Evolutionary conservation across 805 yeast species (phyloP).

Genomic region (Hanseniaspora guilliermondii): DNA sequence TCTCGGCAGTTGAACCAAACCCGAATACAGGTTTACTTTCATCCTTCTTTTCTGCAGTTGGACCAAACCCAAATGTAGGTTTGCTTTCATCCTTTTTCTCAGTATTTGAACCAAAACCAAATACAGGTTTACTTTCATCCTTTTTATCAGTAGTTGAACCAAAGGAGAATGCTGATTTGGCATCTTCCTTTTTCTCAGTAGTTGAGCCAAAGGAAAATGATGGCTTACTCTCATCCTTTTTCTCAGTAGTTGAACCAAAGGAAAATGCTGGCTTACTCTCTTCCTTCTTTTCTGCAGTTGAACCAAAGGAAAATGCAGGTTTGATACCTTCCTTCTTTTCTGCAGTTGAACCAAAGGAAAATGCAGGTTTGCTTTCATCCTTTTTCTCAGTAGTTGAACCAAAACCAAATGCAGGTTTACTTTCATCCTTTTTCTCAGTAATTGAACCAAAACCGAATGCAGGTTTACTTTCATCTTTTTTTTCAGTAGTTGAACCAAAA

Average conservation of each 20-base stretch:
- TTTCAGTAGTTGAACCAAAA: constrained; percentile 12
- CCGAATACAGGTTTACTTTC: constrained; percentile 10
- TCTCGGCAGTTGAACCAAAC: constrained; percentile 4
- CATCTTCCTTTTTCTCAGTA: neutral
- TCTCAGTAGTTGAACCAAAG: neutral
- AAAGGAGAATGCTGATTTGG: neutral
- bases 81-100: constrained; percentile 5
- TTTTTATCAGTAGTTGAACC: neutral
- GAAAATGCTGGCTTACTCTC: neutral
- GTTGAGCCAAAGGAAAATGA: neutral
- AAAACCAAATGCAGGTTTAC: constrained; percentile 11
- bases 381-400: neutral
- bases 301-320: constrained; percentile 3
- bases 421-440: neutral
- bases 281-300: neutral
- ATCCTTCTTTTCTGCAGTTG: neutral
- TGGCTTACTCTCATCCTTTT: neutral
- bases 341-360: constrained; percentile 13
- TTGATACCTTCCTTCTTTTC: neutral
- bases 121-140: neutral
- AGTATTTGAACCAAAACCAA: neutral
- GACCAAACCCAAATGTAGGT: constrained; percentile 16
- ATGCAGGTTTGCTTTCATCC: constrained; percentile 14
- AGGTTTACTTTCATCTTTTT: neutral
- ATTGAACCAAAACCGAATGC: neutral